phyloP scores from a whole-genome alignment of 2,329 filamentous ascomycete species.

The Lasiodiplodia theobromae region DNA sequence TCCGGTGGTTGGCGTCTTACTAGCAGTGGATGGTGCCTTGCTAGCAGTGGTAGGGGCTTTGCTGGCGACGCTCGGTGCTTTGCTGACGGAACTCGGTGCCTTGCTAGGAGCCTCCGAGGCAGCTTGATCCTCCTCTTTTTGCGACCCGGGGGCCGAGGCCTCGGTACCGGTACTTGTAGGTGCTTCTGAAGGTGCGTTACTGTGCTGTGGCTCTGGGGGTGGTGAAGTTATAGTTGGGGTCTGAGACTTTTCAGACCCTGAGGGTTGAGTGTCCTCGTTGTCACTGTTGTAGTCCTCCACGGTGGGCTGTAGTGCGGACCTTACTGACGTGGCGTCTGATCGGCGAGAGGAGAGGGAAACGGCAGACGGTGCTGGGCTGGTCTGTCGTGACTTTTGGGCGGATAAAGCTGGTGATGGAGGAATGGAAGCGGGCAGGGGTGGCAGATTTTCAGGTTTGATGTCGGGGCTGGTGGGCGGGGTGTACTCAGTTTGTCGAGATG shows the following conservation, averaged over 20 bases:
- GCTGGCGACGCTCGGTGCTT: background rate
- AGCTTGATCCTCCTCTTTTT: slow-evolving; percentile 9
- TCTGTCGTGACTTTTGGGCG: slow-evolving; percentile 18
- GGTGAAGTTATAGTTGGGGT: slow-evolving; percentile 11
- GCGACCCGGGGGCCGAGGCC: background rate
- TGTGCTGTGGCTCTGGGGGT: slow-evolving; percentile 8
- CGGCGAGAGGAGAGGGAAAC: slow-evolving; percentile 9
- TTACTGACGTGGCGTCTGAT: slow-evolving; percentile 26
- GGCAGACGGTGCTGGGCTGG: slow-evolving; percentile 22
- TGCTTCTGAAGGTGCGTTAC: slow-evolving; percentile 3
- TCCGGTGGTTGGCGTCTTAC: slow-evolving; percentile 33
- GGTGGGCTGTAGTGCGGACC: slow-evolving; percentile 25
- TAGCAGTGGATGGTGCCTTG: slow-evolving; percentile 17
- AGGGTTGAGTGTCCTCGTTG: slow-evolving; percentile 19
- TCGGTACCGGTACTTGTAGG: background rate
- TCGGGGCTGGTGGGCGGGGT: slow-evolving; percentile 27
- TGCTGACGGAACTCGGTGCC: background rate
- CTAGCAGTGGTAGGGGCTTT: slow-evolving; percentile 22
- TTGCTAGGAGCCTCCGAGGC: slow-evolving; percentile 3
- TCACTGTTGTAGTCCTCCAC: slow-evolving; percentile 29
- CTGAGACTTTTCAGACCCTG: background rate
- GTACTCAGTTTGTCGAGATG: slow-evolving; percentile 24
- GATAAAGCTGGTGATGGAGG: slow-evolving; percentile 27
- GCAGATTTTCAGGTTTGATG: slow-evolving; percentile 26
- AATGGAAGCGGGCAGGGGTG: slow-evolving; percentile 17